A percentile compares a stretch with the other conserved stretches of the same genome.
Conservation (phyloP, 257 asterid genomes). For the Primulina eburnea region DNA sequence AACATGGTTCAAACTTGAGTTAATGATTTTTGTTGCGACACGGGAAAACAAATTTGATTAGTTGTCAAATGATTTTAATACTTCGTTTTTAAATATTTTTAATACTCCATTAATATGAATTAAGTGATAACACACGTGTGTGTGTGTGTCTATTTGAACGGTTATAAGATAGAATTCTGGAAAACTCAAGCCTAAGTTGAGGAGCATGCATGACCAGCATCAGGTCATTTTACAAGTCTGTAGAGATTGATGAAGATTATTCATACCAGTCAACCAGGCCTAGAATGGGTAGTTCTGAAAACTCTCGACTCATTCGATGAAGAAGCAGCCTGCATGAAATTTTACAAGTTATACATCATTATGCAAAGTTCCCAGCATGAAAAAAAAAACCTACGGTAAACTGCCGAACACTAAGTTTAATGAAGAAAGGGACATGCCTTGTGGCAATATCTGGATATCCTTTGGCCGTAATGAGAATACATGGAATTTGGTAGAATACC, state of each 20-base stretch:
- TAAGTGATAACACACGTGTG: not conserved
- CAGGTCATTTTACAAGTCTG: not conserved
- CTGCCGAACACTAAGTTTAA: not conserved
- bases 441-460: conserved; percentile 97
- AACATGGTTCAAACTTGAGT: not conserved
- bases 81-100: too few species aligned
- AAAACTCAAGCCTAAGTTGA: not conserved
- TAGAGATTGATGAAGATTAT: conserved; percentile 16
- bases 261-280: conserved; percentile 91
- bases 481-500: conserved; percentile 72
- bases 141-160: not conserved
- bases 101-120: not conserved
- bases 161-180: not conserved
- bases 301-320: conserved; percentile 67
- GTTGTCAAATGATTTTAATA: not conserved
- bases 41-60: not conserved
- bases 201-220: too few species aligned
- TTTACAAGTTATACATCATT: conserved; percentile 3
- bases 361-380: not conserved
- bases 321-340: conserved; percentile 58
- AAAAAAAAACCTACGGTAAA: not conserved
- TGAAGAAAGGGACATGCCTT: conserved; percentile 39
- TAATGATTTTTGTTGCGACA: not conserved
- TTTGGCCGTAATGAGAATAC: conserved; percentile 88
- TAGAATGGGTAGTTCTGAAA: conserved; percentile 66